These are phyloP conservation scores for Seiridium unicorne DNA, from an alignment of 2,329 filamentous ascomycete genomes.

Conservation along the genomic window DNA sequence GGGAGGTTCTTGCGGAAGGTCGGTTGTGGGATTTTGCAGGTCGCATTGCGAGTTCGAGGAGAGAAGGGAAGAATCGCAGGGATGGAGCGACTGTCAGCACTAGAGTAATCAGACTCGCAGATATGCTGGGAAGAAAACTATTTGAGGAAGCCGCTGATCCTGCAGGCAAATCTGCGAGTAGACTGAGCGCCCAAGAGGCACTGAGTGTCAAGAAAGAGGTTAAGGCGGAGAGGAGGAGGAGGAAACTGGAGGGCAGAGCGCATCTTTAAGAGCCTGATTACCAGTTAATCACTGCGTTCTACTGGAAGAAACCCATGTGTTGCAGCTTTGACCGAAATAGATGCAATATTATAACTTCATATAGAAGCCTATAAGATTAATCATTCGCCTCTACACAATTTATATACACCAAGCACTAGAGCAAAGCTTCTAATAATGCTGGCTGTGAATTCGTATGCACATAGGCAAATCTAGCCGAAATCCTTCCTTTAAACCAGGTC, in stretches of 20 bases:
- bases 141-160: conserved; percentile 57
- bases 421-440: too few relatives aligned
- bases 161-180: conserved; percentile 35
- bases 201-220: conserved; percentile 39
- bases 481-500: too few relatives aligned
- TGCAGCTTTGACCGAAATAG: too few relatives aligned
- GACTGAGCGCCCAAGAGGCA: conserved; percentile 52
- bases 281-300: background rate
- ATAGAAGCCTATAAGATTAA: too few relatives aligned
- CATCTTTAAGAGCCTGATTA: conserved; percentile 38
- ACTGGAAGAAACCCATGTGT: too few relatives aligned
- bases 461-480: too few relatives aligned
- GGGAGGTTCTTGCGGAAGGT: conserved; percentile 65
- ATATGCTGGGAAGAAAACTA: conserved; percentile 67
- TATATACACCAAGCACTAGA: too few relatives aligned
- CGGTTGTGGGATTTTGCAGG: conserved; percentile 91
- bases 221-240: conserved; percentile 45
- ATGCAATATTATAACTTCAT: too few relatives aligned
- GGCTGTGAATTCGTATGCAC: too few relatives aligned
- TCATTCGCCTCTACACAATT: too few relatives aligned
- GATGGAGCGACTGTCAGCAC: conserved; percentile 87
- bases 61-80: conserved; percentile 94
- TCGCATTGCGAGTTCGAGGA: conserved; percentile 74
- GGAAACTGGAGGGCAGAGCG: conserved; percentile 49
- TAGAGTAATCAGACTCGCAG: conserved; percentile 75